These are phyloP conservation scores for Cystobasidium ongulense DNA, from an alignment of 768 basidiomycete species.

Conservation along the genomic window DNA sequence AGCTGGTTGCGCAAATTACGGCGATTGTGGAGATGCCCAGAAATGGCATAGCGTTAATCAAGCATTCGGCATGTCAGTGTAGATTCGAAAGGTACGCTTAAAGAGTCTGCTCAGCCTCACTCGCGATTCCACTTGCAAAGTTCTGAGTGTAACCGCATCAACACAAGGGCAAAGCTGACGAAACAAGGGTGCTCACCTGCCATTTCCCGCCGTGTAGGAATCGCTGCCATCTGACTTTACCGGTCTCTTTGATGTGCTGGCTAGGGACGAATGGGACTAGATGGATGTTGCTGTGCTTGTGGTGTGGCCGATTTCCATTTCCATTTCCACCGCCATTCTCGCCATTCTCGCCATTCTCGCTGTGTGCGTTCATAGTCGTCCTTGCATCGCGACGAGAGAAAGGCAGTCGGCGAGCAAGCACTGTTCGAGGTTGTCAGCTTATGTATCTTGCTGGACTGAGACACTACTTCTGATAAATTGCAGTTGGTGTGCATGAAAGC, in stretches of 20 bases:
- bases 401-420: neutral
- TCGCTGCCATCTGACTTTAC: neutral
- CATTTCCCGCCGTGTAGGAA: conserved; percentile 14
- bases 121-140: conserved; percentile 8
- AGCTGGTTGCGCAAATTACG: neutral
- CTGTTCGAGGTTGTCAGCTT: no score
- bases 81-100: no score
- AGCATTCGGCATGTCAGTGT: neutral
- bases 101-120: neutral
- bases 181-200: neutral
- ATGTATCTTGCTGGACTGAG: no score
- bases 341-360: neutral
- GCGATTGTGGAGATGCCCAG: neutral
- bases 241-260: neutral
- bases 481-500: no score
- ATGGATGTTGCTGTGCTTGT: neutral
- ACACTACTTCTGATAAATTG: no score
- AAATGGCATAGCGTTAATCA: neutral
- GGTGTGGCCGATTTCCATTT: no score
- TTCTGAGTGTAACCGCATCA: neutral
- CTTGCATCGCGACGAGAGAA: neutral
- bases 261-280: neutral
- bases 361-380: neutral
- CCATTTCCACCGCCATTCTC: neutral
- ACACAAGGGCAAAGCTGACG: neutral